Base-by-base conservation (phyloP, 139 green algal species). In the Chlorella sp. region DNA sequence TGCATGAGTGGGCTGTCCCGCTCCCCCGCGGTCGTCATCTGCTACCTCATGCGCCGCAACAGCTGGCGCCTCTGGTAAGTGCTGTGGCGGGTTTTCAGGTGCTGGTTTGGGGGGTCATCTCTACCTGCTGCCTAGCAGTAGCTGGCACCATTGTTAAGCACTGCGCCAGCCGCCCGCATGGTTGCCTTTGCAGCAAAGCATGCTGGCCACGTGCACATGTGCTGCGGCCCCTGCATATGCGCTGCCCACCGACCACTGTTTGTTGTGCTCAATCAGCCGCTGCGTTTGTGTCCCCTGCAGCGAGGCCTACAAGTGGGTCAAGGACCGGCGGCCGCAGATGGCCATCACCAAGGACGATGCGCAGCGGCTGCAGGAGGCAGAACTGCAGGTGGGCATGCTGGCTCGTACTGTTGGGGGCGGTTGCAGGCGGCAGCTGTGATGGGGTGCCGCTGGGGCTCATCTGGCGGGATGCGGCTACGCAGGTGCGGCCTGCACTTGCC, bases 231-330 rank as follows among this genome's bases (percentile, higher is more conserved):
- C 60, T n/a, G 19, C 60, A 32, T 24, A 24, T 68, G 20, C 60
- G 6, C 5, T 43, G 40, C 32, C 30, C n/a, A n/a, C n/a, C n/a
- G n/a, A n/a, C n/a, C n/a, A n/a, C n/a, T n/a, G n/a, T n/a, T n/a
- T 17, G 36, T 7, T 8, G 62, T 38, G 28, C 62, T 30, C 26
- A 69, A 34, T 9, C 62, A 26, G 14, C 62, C 26, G 14, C 62
- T 3, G n/a, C 5, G 17, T 38, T 7, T 48, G 11, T 22, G 2
- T 20, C 69, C 20, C 36, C 24, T 65, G 77, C 77, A 83, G 87
- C 34, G 93, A 98, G 78, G 92, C 88, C 62, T 97, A 94, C 79
- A 90, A 92, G 74, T 96, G 94, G 91, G 93, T 98, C 28, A 95
- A 93, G 83, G 93, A 97, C 73, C 90, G 92, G 65, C 89, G 92